Base-by-base conservation (phyloP, 441 rosid genomes). In the Populus hybrid region DNA sequence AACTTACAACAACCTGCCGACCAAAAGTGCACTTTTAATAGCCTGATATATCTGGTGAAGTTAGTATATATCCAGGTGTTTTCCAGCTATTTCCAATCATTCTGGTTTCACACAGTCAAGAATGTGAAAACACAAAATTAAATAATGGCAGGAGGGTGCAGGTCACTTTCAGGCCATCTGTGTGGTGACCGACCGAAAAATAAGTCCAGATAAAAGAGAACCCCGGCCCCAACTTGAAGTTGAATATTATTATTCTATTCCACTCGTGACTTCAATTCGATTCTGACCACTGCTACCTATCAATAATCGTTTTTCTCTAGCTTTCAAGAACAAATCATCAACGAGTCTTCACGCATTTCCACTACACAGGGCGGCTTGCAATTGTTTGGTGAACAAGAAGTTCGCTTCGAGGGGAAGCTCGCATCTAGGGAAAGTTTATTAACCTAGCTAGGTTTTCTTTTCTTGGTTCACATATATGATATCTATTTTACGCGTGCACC, bases 11-110 rank as follows among this genome's bases (percentile, higher is more conserved):
- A 26, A 67, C 53, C 35, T 75, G 76, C 82, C 81, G 84, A 78
- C 85, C 81, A 83, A 87, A 85, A 80, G 87, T 14, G 79, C 40
- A 28, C 64, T 71, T 9, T 77, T 8, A 74, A 72, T 78, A 33
- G 23, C 56, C 38, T 20, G 35, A 71, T 18, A 56, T 63, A 33
- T 80, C 82, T 16, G 28, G 33, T 65, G 84, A 78, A 64, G 59
- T 82, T n/a, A 78, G 3, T 10, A 40, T 0, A 69, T 77, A 80
- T 77, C 38, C 67, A 40, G 23, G 35, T 33, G 69, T 63, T 75
- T 82, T 78, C 83, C 76, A 79, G 75, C 61, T 78, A 84, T 67
- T 78, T 76, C 77, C 82, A 84, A 72, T 77, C 11, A 11, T 11
- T 74, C 74, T n/a, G 75, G 77, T 64, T n/a, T 31, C 61, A 42